Percentiles rank a stretch among this genome's conserved stretches.
Conservation (phyloP, 768 basidiomycete genomes). For the Lactifluus volemus region DNA sequence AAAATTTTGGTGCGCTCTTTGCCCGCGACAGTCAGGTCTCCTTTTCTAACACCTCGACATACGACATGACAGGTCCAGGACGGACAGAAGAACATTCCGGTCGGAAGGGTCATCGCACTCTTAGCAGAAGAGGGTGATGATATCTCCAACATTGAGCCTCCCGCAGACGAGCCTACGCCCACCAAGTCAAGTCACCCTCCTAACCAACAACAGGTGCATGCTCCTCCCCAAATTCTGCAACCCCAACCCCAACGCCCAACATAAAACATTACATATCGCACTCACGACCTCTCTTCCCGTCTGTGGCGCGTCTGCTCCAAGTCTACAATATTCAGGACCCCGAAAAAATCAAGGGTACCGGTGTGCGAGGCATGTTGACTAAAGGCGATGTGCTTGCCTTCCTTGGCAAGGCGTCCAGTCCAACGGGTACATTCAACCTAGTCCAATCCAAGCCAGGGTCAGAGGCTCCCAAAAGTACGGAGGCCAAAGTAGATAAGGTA, state of each 20-base stretch:
- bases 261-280: conserved; percentile 35
- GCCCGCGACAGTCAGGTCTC: not conserved
- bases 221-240: conserved; percentile 23
- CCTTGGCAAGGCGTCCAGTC: conserved; percentile 74
- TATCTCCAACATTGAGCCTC: conserved; percentile 70
- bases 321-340: conserved; percentile 50
- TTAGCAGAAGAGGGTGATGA: conserved; percentile 96
- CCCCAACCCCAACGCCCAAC: conserved; percentile 24
- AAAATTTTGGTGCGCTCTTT: conserved; percentile 72
- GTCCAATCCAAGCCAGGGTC: conserved; percentile 17
- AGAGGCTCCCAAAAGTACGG: conserved; percentile 25
- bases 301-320: conserved; percentile 74
- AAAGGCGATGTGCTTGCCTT: conserved; percentile 90
- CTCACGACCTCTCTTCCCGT: conserved; percentile 78
- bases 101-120: conserved; percentile 86
- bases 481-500: conserved; percentile 31
- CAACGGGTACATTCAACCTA: conserved; percentile 66
- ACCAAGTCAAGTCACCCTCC: conserved; percentile 4
- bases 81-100: conserved; percentile 75
- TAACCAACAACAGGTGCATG: conserved; percentile 23
- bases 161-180: conserved; percentile 32
- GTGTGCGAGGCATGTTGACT: conserved; percentile 87
- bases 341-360: conserved; percentile 76
- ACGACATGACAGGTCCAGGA: conserved; percentile 45
- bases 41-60: not conserved